Percentiles rank a stretch among this genome's conserved stretches.
phyloP scores from a whole-genome alignment of 805 yeast species.

The Candida nitratophila region DNA sequence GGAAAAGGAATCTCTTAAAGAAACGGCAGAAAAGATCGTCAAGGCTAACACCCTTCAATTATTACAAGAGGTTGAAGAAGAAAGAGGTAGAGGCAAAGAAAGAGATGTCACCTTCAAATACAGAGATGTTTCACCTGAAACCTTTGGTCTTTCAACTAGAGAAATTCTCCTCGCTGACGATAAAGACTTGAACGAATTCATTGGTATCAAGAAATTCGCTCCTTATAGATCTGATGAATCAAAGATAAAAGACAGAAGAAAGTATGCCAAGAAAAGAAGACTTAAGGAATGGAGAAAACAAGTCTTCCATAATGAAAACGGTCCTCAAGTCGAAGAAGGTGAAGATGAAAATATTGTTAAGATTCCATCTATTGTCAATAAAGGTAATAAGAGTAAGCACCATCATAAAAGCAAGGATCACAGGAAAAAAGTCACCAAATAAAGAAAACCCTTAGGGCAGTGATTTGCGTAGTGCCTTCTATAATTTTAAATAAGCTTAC shows the following conservation, averaged over 20 bases:
- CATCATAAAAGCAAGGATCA: conserved; percentile 13
- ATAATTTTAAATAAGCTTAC: too few species aligned
- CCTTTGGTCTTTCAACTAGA: conserved; percentile 76
- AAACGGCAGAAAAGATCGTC: conserved; percentile 71
- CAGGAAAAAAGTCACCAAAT: not conserved
- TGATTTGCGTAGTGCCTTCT: too few species aligned
- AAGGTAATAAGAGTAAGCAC: conserved; percentile 21
- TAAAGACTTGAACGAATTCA: conserved; percentile 70
- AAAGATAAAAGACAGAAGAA: conserved; percentile 71
- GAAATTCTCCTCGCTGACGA: conserved; percentile 92
- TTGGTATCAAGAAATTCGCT: conserved; percentile 88
- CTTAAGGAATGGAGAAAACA: conserved; percentile 85
- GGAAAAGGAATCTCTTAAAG: conserved; percentile 52
- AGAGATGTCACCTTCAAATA: conserved; percentile 63
- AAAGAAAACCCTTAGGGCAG: too few species aligned
- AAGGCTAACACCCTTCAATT: conserved; percentile 62
- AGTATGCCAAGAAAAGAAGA: conserved; percentile 74
- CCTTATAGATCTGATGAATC: conserved; percentile 79
- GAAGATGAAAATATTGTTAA: conserved; percentile 25
- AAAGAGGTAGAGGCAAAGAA: conserved; percentile 50
- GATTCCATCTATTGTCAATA: conserved; percentile 20
- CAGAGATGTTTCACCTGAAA: conserved; percentile 92
- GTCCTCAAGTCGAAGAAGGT: conserved; percentile 29
- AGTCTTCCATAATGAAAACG: conserved; percentile 61
- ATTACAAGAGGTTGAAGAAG: conserved; percentile 62